These are phyloP conservation scores for Penicillium crystallinum DNA, from an alignment of 495 filamentous ascomycete species.

Conservation along the genomic window DNA sequence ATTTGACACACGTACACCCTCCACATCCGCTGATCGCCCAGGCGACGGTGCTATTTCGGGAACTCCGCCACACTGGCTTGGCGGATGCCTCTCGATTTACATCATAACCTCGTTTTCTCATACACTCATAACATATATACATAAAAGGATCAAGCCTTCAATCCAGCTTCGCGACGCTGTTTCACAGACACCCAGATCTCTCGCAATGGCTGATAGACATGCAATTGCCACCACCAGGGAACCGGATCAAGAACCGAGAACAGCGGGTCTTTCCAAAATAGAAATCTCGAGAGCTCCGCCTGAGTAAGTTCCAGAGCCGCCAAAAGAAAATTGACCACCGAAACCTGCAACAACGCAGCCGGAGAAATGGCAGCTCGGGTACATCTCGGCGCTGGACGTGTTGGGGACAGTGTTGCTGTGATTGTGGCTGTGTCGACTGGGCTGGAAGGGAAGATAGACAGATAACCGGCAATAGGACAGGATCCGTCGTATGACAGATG, in stretches of 20 bases:
- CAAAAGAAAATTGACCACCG: conserved; percentile 8
- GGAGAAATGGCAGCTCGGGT: not conserved
- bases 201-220: conserved; percentile 34
- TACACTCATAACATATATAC: not conserved
- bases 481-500: conserved; percentile 23
- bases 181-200: conserved; percentile 28
- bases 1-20: not conserved
- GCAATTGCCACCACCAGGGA: conserved; percentile 46
- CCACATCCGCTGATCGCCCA: conserved; percentile 17
- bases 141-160: conserved; percentile 2
- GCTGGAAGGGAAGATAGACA: conserved; percentile 27
- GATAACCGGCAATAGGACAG: conserved; percentile 29
- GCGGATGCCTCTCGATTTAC: not conserved
- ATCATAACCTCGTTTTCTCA: conserved; percentile 1
- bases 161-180: conserved; percentile 13
- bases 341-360: conserved; percentile 5
- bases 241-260: conserved; percentile 36
- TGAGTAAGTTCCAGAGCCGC: conserved; percentile 3
- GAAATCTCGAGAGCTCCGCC: conserved; percentile 10
- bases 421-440: conserved; percentile 4
- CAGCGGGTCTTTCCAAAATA: conserved; percentile 33
- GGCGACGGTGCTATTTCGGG: conserved; percentile 30
- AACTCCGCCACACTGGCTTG: conserved; percentile 21
- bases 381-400: not conserved
- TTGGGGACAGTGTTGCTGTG: conserved; percentile 12